A percentile compares a stretch with the other conserved stretches of the same genome.
Evolutionary conservation across 208 protist genomes (phyloP).

Genomic region (Borovskyia barvae): DNA sequence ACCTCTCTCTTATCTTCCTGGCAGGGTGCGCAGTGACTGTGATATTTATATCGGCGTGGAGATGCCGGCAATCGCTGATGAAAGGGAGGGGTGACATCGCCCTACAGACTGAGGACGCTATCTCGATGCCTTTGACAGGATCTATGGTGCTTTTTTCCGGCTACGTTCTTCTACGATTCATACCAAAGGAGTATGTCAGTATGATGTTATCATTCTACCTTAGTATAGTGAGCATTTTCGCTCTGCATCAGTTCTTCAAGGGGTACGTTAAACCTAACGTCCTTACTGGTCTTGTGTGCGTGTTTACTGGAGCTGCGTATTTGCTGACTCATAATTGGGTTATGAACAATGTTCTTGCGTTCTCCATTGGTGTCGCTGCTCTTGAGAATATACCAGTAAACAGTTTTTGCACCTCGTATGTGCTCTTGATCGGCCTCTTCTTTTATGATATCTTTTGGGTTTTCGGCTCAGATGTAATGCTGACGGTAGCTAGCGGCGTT

Average conservation of each 20-base stretch:
- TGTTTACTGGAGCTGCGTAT: conserved; percentile 55
- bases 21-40: conserved; percentile 39
- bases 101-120: conserved; percentile 54
- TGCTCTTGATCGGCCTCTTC: conserved; percentile 92
- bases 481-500: conserved; percentile 93
- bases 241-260: conserved; percentile 60
- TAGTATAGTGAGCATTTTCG: conserved; percentile 60
- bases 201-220: conserved; percentile 71
- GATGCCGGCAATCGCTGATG: conserved; percentile 41
- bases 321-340: conserved; percentile 90
- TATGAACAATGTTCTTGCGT: conserved; percentile 93
- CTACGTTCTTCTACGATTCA: conserved; percentile 77
- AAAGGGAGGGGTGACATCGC: conserved; percentile 25
- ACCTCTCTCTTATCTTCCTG: conserved; percentile 52
- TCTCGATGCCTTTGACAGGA: conserved; percentile 73
- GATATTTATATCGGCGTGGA: conserved; percentile 37
- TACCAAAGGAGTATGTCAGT: conserved; percentile 80
- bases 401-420: conserved; percentile 63
- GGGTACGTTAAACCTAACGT: conserved; percentile 56
- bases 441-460: conserved; percentile 99
- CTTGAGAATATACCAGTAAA: conserved; percentile 55
- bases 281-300: conserved; percentile 62
- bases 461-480: conserved; percentile 96
- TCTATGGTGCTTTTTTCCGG: conserved; percentile 75
- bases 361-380: conserved; percentile 82